These are phyloP conservation scores for Rhizopogon vinicolor DNA, from an alignment of 768 basidiomycete genomes.

Conservation along the genomic window DNA sequence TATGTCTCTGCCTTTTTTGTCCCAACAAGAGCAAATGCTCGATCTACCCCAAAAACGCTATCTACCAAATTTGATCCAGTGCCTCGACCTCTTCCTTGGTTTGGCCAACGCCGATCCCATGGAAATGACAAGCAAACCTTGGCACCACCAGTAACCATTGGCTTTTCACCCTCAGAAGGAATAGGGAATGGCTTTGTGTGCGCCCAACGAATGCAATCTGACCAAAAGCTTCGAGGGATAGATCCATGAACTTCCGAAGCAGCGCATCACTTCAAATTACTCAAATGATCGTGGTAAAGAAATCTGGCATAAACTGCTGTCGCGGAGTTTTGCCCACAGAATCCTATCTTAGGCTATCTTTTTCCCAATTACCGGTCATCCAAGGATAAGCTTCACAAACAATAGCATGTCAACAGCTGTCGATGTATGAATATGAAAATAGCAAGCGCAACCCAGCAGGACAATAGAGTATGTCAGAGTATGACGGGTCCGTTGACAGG, in stretches of 20 bases:
- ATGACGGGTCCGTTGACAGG: not conserved
- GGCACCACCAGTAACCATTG: not conserved
- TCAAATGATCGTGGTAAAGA: slow-evolving; percentile 9
- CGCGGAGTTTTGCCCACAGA: slow-evolving; percentile 15
- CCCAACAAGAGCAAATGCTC: slow-evolving; percentile 20
- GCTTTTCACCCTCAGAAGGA: not conserved
- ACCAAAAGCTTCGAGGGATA: not conserved
- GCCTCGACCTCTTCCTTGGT: not conserved
- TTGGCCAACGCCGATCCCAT: not conserved
- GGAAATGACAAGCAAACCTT: not conserved
- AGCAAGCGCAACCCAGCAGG: not conserved
- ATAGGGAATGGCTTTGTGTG: too few relatives aligned
- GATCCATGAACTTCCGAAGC: not conserved
- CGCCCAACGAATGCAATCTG: not conserved
- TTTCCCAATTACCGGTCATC: not conserved
- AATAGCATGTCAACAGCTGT: not conserved
- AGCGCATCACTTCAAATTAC: slow-evolving; percentile 1
- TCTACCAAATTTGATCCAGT: not conserved
- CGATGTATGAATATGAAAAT: not conserved
- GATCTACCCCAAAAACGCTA: not conserved
- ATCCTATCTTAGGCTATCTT: too few relatives aligned
- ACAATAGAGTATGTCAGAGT: not conserved
- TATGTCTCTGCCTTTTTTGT: slow-evolving; percentile 10
- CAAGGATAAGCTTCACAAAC: not conserved
- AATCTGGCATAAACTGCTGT: slow-evolving; percentile 21